These are phyloP conservation scores for Colletotrichum sansevieriae DNA, from an alignment of 2,329 filamentous ascomycete species.

Conservation along the genomic window DNA sequence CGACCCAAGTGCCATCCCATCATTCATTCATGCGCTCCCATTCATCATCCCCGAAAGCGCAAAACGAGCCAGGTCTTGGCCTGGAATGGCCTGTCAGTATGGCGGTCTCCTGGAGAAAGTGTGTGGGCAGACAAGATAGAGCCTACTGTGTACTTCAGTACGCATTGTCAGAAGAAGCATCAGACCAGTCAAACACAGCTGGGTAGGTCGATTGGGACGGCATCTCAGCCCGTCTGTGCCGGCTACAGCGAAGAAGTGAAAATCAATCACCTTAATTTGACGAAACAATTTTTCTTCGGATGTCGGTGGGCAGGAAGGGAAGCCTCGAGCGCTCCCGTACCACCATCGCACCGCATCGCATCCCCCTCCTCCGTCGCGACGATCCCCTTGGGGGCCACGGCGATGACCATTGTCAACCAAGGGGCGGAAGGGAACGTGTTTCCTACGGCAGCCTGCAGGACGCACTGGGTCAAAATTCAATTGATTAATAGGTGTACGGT, in stretches of 20 bases:
- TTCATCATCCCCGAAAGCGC: slow-evolving; percentile 2
- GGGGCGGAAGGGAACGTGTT: slow-evolving; percentile 1
- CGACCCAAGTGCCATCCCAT: slow-evolving; percentile 27
- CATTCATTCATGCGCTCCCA: slow-evolving; percentile 18
- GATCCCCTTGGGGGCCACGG: slow-evolving; percentile 19
- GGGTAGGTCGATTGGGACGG: neutral
- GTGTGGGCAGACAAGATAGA: neutral
- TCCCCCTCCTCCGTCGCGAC: slow-evolving; percentile 7
- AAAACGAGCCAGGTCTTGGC: slow-evolving; percentile 1
- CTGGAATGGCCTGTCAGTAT: neutral
- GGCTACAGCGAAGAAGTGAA: neutral
- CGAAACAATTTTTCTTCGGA: neutral
- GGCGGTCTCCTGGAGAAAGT: no score
- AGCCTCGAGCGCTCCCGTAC: no score
- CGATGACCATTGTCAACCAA: slow-evolving; percentile 10
- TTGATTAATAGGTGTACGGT: no score
- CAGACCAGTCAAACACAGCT: neutral
- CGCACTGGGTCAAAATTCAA: no score
- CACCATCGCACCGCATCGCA: neutral
- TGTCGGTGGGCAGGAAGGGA: neutral
- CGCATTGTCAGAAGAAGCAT: neutral
- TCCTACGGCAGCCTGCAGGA: no score
- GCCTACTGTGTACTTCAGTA: neutral
- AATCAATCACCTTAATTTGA: slow-evolving; percentile 8
- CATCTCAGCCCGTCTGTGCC: slow-evolving; percentile 10